Base-by-base conservation (phyloP, 495 filamentous ascomycete genomes). In the Bombardia bombarda region DNA sequence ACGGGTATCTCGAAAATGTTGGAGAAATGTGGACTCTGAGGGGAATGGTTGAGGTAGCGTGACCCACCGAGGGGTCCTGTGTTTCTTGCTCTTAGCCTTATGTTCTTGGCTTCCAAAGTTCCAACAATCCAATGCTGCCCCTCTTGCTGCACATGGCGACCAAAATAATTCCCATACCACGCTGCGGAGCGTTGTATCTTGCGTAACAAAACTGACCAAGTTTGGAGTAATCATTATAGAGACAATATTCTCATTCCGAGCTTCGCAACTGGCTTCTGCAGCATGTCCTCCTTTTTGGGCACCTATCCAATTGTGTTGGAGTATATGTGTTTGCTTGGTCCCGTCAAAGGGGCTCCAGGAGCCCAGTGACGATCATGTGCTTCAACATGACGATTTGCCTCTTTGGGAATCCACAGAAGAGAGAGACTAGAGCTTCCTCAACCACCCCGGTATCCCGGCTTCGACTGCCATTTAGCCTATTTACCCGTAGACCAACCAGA, bases 371-470 rank as follows among this genome's bases (percentile, higher is more conserved):
- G 18, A 42, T 33, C n/a, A n/a, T n/a, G n/a, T n/a, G n/a, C n/a
- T n/a, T n/a, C n/a, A n/a, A 13, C 28, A 2, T 34, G 16, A 24
- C 16, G 25, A 3, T 20, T 23, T 22, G 45, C 26, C 38, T 38
- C 25, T 43, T 42, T 41, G 44, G 44, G 42, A 48, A 25, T 42
- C 38, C 37, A 22, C 22, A 37, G 33, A 16, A 17, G 28, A 17
- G 20, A 24, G n/a, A 19, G 35, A 38, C 32, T 17, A 6, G 32
- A 18, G 25, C 13, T 14, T 18, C 9, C 46, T 25, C 50, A 53
- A 40, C 57, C 52, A 53, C 57, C 58, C 56, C 53, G 58, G 56
- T 43, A 56, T 52, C 50, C 58, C 58, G 50, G 56, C 53, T 43
- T 43, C 36, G 53, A 42, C 30, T 24, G 39, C 43, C 28, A 54